Evolutionary conservation across 2,329 filamentous ascomycete genomes (phyloP).

Genomic region (Chrysoporthe puriensis): DNA sequence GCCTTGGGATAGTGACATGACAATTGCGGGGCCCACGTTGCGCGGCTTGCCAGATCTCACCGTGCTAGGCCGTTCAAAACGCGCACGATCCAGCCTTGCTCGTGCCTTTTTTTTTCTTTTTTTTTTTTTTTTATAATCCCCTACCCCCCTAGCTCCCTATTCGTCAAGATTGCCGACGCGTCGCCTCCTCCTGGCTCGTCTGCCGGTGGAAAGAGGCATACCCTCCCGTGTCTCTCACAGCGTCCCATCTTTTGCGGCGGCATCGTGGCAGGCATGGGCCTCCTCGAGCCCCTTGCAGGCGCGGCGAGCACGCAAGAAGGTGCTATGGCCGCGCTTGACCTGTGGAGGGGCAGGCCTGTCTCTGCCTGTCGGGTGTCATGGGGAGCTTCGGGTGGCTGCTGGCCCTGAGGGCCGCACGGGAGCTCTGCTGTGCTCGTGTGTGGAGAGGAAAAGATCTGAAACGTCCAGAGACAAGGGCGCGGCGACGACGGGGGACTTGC

Average conservation of each 20-base stretch:
- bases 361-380: no score
- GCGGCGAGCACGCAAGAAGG: not conserved
- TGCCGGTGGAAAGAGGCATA: not conserved
- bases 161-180: constrained; percentile 6
- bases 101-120: not conserved
- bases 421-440: not conserved
- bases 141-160: not conserved
- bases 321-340: not conserved
- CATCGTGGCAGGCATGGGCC: not conserved
- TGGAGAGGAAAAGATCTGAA: constrained; percentile 1
- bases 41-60: constrained; percentile 15
- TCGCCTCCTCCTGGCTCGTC: not conserved
- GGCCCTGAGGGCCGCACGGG: not conserved
- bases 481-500: not conserved
- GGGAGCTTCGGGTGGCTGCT: not conserved
- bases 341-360: no score
- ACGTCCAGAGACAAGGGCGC: constrained; percentile 5
- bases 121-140: not conserved
- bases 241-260: constrained; percentile 3
- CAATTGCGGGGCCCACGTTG: constrained; percentile 19
- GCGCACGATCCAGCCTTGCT: not conserved
- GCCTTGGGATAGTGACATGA: constrained; percentile 21
- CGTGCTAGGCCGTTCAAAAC: not conserved
- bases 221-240: not conserved
- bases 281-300: not conserved